Percentiles rank a stretch among this genome's conserved stretches.
These are phyloP conservation scores for Monilinia vaccinii-corymbosi DNA, from an alignment of 2,329 filamentous ascomycete genomes.

Conservation along the genomic window DNA sequence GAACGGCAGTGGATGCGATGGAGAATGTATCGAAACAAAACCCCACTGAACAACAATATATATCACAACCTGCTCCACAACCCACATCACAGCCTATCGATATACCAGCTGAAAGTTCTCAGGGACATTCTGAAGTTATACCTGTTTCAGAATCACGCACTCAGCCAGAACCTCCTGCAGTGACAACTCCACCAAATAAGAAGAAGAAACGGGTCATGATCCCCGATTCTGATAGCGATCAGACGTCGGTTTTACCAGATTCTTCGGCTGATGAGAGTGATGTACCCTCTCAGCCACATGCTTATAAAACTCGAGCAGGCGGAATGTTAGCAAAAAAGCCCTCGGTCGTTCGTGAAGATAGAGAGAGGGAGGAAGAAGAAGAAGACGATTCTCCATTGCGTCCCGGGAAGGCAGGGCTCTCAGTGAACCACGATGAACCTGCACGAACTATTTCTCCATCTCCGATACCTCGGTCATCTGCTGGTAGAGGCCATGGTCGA, in stretches of 20 bases:
- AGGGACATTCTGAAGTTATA: not conserved
- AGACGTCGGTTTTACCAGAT: conserved; percentile 19
- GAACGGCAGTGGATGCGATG: conserved; percentile 36
- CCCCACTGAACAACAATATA: conserved; percentile 10
- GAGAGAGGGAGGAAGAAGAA: conserved; percentile 34
- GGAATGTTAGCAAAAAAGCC: conserved; percentile 32
- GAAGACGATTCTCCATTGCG: conserved; percentile 23
- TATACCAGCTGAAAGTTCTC: conserved; percentile 1
- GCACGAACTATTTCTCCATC: conserved; percentile 22
- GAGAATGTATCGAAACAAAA: not conserved
- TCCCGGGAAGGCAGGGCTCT: conserved; percentile 2
- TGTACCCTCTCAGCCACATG: conserved; percentile 10
- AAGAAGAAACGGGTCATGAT: conserved; percentile 22
- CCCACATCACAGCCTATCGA: not conserved
- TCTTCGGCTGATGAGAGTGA: conserved; percentile 28
- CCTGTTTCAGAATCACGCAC: not conserved
- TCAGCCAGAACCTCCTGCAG: not conserved
- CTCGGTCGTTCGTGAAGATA: conserved; percentile 39
- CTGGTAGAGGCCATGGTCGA: conserved; percentile 21
- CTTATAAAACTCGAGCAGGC: conserved; percentile 17
- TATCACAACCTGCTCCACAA: conserved; percentile 8
- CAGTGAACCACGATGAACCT: conserved; percentile 10
- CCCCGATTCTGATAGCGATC: conserved; percentile 22
- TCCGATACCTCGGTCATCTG: conserved; percentile 19
- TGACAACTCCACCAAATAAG: conserved; percentile 10